These are phyloP conservation scores for Aspergillus intermedius DNA, from an alignment of 2,329 filamentous ascomycete species.

Conservation along the genomic window DNA sequence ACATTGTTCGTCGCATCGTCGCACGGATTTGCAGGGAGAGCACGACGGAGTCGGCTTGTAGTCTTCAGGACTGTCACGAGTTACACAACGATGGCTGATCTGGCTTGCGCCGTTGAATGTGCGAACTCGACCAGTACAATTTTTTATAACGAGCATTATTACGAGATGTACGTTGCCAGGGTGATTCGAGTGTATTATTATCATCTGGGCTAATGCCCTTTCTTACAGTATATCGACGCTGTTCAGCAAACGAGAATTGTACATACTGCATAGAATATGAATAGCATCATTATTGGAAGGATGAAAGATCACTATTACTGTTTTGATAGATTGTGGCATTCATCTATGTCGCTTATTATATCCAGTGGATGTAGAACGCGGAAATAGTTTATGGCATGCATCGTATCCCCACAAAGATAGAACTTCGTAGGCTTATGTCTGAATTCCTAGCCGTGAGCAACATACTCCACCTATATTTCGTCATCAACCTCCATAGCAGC, in stretches of 20 bases:
- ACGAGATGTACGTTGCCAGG: too few species aligned
- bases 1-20: too few species aligned
- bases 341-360: slow-evolving; percentile 1
- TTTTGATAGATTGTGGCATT: background rate
- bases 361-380: background rate
- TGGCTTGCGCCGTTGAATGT: too few species aligned
- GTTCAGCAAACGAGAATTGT: background rate
- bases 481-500: slow-evolving; percentile 65
- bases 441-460: background rate
- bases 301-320: too few species aligned
- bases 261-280: background rate
- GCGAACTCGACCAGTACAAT: too few species aligned
- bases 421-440: background rate
- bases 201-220: background rate
- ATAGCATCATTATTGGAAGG: too few species aligned
- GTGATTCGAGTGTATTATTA: too few species aligned
- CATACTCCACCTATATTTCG: slow-evolving; percentile 35
- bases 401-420: background rate
- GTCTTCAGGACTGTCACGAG: too few species aligned
- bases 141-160: too few species aligned
- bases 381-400: slow-evolving; percentile 1
- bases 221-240: background rate
- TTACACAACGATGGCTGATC: too few species aligned
- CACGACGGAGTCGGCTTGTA: too few species aligned
- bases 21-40: too few species aligned